Percentiles rank a stretch among this genome's conserved stretches.
Evolutionary conservation across 148 eudicot species (phyloP).

Genomic region (Bassia scoparia): DNA sequence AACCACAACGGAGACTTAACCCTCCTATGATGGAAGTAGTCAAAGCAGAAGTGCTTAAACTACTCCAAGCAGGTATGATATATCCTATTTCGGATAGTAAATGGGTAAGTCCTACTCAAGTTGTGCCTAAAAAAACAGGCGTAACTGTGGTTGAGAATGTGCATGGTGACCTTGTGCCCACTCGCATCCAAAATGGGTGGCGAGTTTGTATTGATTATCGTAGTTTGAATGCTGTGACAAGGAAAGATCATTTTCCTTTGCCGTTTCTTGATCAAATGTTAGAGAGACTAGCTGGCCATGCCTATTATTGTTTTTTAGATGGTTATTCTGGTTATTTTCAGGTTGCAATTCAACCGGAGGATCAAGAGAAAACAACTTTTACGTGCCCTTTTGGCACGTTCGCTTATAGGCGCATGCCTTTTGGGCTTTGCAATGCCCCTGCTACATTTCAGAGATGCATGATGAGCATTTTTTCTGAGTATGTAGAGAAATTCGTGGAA

Average conservation of each 20-base stretch:
- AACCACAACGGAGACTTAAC: not conserved
- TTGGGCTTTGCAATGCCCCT: no score
- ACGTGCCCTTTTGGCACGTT: no score
- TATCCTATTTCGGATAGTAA: not conserved
- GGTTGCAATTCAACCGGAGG: not conserved
- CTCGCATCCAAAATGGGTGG: not conserved
- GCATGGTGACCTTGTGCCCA: not conserved
- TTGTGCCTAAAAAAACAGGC: not conserved
- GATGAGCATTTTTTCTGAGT: no score
- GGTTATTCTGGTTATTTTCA: no score
- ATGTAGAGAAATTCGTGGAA: no score
- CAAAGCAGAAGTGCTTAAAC: not conserved
- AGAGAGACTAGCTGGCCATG: no score
- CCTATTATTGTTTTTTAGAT: no score
- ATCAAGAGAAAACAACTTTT: no score
- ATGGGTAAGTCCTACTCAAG: not conserved
- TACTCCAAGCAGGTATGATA: not conserved
- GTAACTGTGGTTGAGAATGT: not conserved
- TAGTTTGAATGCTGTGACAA: not conserved
- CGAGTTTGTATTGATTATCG: not conserved
- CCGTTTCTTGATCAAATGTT: not conserved
- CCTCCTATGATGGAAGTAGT: not conserved
- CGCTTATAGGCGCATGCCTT: no score
- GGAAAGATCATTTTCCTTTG: not conserved
- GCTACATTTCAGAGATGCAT: no score